Conservation (phyloP, 2,329 filamentous ascomycete species). For the Colletotrichum brevisporum region DNA sequence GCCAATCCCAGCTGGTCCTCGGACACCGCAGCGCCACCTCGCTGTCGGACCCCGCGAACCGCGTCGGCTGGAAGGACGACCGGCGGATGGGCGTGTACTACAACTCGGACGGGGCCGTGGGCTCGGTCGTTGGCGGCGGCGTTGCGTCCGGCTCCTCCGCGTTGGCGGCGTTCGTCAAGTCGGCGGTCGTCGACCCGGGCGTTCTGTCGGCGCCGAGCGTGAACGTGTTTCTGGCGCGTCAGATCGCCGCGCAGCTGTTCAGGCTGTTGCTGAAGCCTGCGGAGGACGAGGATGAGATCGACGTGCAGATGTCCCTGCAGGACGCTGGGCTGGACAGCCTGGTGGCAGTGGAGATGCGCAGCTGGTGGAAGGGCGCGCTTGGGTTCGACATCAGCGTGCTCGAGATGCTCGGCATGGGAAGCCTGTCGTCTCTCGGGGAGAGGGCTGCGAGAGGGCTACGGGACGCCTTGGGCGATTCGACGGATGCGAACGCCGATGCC, state of each 20-base stretch:
- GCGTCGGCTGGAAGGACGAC: slow-evolving; percentile 43
- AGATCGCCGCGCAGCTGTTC: slow-evolving; percentile 42
- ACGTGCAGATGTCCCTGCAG: slow-evolving; percentile 14
- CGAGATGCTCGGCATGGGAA: slow-evolving; percentile 42
- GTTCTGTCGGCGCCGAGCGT: background rate
- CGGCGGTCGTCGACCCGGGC: background rate
- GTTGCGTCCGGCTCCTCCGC: slow-evolving; percentile 45
- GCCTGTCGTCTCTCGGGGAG: slow-evolving; percentile 36
- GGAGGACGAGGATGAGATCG: slow-evolving; percentile 41
- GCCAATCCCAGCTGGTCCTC: slow-evolving; percentile 23
- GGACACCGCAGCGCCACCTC: slow-evolving; percentile 31
- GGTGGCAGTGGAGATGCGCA: slow-evolving; percentile 44
- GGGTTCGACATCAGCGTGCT: slow-evolving; percentile 42
- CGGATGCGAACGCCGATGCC: background rate
- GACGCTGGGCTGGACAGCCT: slow-evolving; percentile 43
- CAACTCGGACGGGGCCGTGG: slow-evolving; percentile 19
- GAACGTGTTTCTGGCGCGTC: background rate
- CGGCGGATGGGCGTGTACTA: slow-evolving; percentile 45
- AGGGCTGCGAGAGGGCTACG: slow-evolving; percentile 15
- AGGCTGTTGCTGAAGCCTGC: slow-evolving; percentile 40
- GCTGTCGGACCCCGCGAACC: slow-evolving; percentile 36
- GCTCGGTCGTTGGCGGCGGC: too few relatives aligned
- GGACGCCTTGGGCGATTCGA: background rate
- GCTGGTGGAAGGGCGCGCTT: slow-evolving; percentile 43
- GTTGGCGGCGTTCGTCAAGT: slow-evolving; percentile 10